phyloP scores from a whole-genome alignment of 495 filamentous ascomycete genomes.

The Lophium mytilinum region DNA sequence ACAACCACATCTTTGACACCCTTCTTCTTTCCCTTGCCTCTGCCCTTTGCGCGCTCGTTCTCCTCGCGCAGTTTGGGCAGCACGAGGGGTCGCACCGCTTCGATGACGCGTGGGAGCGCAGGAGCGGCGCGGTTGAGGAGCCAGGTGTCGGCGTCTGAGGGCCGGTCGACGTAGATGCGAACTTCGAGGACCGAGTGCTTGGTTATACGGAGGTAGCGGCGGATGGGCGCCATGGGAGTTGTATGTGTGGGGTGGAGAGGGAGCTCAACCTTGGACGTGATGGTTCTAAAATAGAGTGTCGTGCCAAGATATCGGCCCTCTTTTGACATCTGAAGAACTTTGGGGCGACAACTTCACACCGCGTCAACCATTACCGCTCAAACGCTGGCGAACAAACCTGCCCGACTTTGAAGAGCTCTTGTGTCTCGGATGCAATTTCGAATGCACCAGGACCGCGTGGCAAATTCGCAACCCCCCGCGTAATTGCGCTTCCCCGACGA shows the following conservation, averaged over 20 bases:
- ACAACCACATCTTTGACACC: conserved; percentile 81
- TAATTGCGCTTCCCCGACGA: too few relatives aligned
- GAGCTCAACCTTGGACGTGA: neutral
- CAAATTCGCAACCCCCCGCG: too few relatives aligned
- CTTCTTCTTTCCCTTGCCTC: conserved; percentile 55
- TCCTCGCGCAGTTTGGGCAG: conserved; percentile 88
- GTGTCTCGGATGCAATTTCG: too few relatives aligned
- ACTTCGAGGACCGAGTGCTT: conserved; percentile 89
- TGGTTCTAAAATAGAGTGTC: neutral
- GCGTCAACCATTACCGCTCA: too few relatives aligned
- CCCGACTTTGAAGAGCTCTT: too few relatives aligned
- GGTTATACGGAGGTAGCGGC: conserved; percentile 74
- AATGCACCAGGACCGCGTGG: too few relatives aligned
- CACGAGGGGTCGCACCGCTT: conserved; percentile 73
- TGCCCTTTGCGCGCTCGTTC: conserved; percentile 55
- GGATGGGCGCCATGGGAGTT: conserved; percentile 64
- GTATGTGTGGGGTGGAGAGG: too few relatives aligned
- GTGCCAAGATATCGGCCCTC: neutral
- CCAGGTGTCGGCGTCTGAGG: conserved; percentile 70
- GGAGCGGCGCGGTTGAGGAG: conserved; percentile 64
- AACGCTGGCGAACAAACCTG: too few relatives aligned
- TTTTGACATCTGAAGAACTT: neutral
- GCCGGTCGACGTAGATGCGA: conserved; percentile 90
- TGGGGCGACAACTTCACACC: too few relatives aligned
- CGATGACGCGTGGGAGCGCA: conserved; percentile 71